Evolutionary conservation across 164 flowering plant species (phyloP), one percentile per base, ranked within the genome.

Genomic region (Kingdonia uniflora): DNA sequence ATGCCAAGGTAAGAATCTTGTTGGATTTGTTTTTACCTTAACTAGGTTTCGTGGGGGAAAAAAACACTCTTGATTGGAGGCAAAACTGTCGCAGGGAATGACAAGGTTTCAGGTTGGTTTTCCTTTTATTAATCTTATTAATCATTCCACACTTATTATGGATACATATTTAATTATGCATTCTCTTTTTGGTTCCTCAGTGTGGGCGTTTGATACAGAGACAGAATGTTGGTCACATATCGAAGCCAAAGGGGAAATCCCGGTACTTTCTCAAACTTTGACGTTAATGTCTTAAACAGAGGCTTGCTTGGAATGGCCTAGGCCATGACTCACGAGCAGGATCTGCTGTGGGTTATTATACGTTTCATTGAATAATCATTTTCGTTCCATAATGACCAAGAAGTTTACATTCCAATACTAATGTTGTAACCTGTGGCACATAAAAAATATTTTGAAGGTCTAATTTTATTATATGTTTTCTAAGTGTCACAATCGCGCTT

Each of bases 241-340:
- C 71, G 99, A 94, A 65, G 86, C 95, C 19, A 94, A 89, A 69
- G 99, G 99, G 50, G 96, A 86, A 42, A 65, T 87, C 54, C 99
- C 99, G 77, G 99, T 94, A 88, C 7, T 25, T 12, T 62, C 38
- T 57, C 58, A 45, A 42, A 46, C 60, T 54, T 56, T 29, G 35
- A 29, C 35, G 4, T 8, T 29, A 29, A 3, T 29, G 4, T 29
- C 8, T 29, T 29, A 4, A 29, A 29, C 8, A 8, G 35, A 29
- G 8, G 35, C n/a, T n/a, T 29, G 35, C 35, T 29, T 29, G n/a
- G n/a, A n/a, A n/a, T n/a, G n/a, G n/a, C n/a, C n/a, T n/a, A n/a
- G n/a, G n/a, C n/a, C n/a, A n/a, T n/a, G n/a, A n/a, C n/a, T n/a
- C n/a, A n/a, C n/a, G n/a, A n/a, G n/a, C n/a, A n/a, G n/a, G n/a